A percentile compares a stretch with the other conserved stretches of the same genome.
Evolutionary conservation across 2,329 filamentous ascomycete species (phyloP).

Genomic region (Rhytidhysteron rufulum): DNA sequence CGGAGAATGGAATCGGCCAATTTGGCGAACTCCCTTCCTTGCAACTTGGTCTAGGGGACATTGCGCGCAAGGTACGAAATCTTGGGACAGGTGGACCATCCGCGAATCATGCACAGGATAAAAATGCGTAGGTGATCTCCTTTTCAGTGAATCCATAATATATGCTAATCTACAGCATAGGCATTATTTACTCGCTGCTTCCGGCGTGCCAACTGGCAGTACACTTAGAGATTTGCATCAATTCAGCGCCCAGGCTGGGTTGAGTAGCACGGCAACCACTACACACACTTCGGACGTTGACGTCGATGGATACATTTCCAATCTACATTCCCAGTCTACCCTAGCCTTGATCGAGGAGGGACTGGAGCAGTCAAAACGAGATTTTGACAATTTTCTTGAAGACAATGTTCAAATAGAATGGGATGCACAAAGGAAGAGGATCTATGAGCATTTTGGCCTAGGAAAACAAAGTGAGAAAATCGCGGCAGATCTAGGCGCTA

Average conservation of each 20-base stretch:
- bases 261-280: constrained; percentile 48
- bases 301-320: constrained; percentile 71
- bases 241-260: constrained; percentile 64
- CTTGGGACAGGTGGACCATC: constrained; percentile 70
- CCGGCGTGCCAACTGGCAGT: constrained; percentile 82
- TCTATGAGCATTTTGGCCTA: constrained; percentile 96
- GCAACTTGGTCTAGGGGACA: constrained; percentile 87
- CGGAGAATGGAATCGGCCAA: constrained; percentile 54
- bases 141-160: neutral
- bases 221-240: constrained; percentile 83
- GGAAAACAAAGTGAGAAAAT: constrained; percentile 43
- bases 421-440: constrained; percentile 87
- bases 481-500: constrained; percentile 26
- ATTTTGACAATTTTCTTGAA: constrained; percentile 91
- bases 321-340: constrained; percentile 85
- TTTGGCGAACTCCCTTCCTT: constrained; percentile 81
- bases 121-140: constrained; percentile 49
- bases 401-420: constrained; percentile 94
- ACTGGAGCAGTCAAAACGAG: constrained; percentile 80
- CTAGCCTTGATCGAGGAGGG: constrained; percentile 88
- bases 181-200: constrained; percentile 89
- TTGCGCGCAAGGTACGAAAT: constrained; percentile 70
- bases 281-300: constrained; percentile 50
- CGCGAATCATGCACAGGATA: constrained; percentile 43
- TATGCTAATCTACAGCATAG: constrained; percentile 41